Evolutionary conservation across 2,329 filamentous ascomycete species (phyloP), one percentile per base, ranked within the genome.

Genomic region (Colletotrichum eremochloae): DNA sequence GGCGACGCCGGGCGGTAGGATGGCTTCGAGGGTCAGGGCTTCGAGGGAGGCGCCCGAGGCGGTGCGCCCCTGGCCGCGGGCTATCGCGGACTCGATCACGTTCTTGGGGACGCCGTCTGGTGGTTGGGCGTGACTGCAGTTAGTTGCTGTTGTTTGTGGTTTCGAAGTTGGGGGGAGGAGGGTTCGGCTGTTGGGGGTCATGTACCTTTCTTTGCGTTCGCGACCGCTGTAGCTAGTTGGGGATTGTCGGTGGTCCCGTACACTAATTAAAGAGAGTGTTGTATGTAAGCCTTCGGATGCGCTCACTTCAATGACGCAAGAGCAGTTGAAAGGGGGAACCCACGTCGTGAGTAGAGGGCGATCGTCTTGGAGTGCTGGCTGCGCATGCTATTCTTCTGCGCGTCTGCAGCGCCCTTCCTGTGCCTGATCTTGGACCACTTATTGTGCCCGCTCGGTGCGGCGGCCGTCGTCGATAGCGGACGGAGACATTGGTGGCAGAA

Each of bases 371-470:
- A 87, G 76, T 97, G 88, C 56, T 86, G 81, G 58, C 87, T 89
- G 40, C 95, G 91, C 76, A 92, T 87, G 55, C 88, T 88, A 82
- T 91, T 94, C 82, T 95, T 97, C 76, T 92, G 91, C 71, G 88
- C 88, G 81, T 99, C 96, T 70, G 92, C 93, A 74, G 92, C 94
- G 63, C 92, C 95, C 82, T 99, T 99, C 81, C 96, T 94, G 82
- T 98, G 96, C 79, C 92, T 94, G 83, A 98, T 98, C 79, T 96
- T 97, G 70, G 94, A 95, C 96, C 96, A 99, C 80, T 95, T 93
- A 82, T 92, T 97, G 83, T 97, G 95, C 18, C 95, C 95, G 33
- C 92, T 91, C 73, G 83, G 82, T 18, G 82, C 78, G 9, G 77
- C 70, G 11, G 85, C 75, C 20, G 84, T 86, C 20, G 84, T 84